Percentiles rank a stretch among this genome's conserved stretches.
Conservation (phyloP, 352 stramenopile species). For the Phytophthora palmivora region DNA sequence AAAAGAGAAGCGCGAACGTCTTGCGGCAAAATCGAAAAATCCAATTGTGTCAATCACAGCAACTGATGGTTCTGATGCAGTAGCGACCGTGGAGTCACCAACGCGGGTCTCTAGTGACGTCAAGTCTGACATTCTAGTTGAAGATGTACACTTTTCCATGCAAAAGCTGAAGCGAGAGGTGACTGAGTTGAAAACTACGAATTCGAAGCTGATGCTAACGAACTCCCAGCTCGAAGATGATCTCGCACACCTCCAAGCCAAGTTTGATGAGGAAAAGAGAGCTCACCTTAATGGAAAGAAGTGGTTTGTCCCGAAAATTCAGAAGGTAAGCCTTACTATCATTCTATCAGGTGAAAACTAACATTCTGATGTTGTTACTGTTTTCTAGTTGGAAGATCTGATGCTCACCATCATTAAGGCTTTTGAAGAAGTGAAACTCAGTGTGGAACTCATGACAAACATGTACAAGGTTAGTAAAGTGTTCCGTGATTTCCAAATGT, state of each 20-base stretch:
- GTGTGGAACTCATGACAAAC: constrained; percentile 86
- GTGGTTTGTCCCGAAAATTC: constrained; percentile 71
- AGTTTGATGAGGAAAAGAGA: constrained; percentile 77
- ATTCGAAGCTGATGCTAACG: constrained; percentile 63
- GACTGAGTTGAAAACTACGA: constrained; percentile 59
- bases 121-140: constrained; percentile 32
- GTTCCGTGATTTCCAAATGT: neutral
- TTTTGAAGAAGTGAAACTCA: constrained; percentile 82
- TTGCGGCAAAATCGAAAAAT: constrained; percentile 37
- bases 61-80: constrained; percentile 3
- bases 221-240: constrained; percentile 86
- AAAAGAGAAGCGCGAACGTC: constrained; percentile 54
- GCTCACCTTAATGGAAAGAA: constrained; percentile 73
- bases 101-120: neutral
- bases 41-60: constrained; percentile 17
- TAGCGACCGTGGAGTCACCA: constrained; percentile 16
- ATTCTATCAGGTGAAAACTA: neutral
- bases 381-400: constrained; percentile 63
- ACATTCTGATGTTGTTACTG: neutral
- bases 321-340: constrained; percentile 46
- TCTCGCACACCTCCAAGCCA: constrained; percentile 59
- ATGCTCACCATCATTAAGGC: constrained; percentile 62
- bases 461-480: constrained; percentile 82
- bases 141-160: constrained; percentile 71
- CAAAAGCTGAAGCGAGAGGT: constrained; percentile 83